A percentile compares a stretch with the other conserved stretches of the same genome.
These are phyloP conservation scores for Teratosphaeriaceae sp. DNA, from an alignment of 2,329 filamentous ascomycete species.

Conservation along the genomic window DNA sequence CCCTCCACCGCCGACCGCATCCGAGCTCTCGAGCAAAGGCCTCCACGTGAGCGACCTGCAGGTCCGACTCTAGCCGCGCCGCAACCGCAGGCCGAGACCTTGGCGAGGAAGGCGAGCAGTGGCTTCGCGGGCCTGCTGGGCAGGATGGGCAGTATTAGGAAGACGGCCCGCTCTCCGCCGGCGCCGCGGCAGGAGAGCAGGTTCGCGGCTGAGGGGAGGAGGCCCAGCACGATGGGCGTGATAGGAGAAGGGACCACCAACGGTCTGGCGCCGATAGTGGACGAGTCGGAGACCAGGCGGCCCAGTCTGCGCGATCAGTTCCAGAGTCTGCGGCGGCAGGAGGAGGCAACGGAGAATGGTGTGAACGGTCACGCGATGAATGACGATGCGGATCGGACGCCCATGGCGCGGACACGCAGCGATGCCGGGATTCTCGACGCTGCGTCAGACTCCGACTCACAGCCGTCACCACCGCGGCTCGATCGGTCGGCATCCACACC, in stretches of 20 bases:
- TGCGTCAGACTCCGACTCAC: not conserved
- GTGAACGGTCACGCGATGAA: conserved; percentile 11
- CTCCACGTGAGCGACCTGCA: conserved; percentile 9
- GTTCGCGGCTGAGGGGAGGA: conserved; percentile 14
- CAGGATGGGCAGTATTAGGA: conserved; percentile 50
- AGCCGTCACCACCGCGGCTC: not conserved
- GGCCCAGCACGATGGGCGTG: conserved; percentile 20
- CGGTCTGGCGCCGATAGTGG: conserved; percentile 15
- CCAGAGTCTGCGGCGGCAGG: conserved; percentile 38
- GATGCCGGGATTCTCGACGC: conserved; percentile 29
- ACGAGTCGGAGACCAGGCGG: conserved; percentile 27
- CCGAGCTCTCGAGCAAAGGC: conserved; percentile 18
- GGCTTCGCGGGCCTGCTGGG: conserved; percentile 78
- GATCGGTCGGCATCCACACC: conserved; percentile 18
- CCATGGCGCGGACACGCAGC: conserved; percentile 7
- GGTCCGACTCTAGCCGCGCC: conserved; percentile 28
- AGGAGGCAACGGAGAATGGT: conserved; percentile 32
- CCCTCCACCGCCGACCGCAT: conserved; percentile 29
- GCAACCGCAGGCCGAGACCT: conserved; percentile 33
- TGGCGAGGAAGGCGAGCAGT: conserved; percentile 67
- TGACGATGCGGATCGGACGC: conserved; percentile 8
- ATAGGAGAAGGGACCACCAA: conserved; percentile 7
- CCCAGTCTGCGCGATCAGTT: conserved; percentile 42
- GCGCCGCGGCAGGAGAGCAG: conserved; percentile 15
- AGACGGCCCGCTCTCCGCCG: conserved; percentile 49